These are phyloP conservation scores for Nadsonia starkeyi-henricii DNA, from an alignment of 1,139 yeast species.

Conservation along the genomic window DNA sequence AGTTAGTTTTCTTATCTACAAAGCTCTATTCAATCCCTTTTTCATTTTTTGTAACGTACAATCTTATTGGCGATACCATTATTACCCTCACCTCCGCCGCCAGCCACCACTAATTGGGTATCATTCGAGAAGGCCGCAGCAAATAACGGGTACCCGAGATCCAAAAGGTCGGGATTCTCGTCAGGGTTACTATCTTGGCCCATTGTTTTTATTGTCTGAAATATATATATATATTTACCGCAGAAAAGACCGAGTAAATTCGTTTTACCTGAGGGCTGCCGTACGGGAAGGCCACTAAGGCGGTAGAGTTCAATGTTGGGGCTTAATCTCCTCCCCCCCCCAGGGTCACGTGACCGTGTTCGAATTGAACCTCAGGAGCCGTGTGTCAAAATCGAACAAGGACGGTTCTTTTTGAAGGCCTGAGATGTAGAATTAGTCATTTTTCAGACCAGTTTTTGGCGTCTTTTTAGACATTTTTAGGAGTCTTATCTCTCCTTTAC, in stretches of 20 bases:
- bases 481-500: too few species aligned
- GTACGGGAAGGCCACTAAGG: background rate
- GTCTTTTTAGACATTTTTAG: too few species aligned
- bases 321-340: too few species aligned
- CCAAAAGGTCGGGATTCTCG: slow-evolving; percentile 14
- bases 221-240: too few species aligned
- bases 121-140: slow-evolving; percentile 60
- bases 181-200: background rate
- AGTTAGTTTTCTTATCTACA: background rate
- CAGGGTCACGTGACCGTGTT: background rate
- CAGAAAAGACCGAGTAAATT: too few species aligned
- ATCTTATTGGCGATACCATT: slow-evolving; percentile 81
- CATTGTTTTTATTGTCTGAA: background rate
- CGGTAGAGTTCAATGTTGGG: background rate
- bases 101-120: slow-evolving; percentile 55
- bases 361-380: background rate
- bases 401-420: too few species aligned
- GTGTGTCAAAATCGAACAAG: too few species aligned
- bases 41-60: slow-evolving; percentile 14
- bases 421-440: background rate
- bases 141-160: slow-evolving; percentile 69
- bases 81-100: slow-evolving; percentile 92
- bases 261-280: too few species aligned
- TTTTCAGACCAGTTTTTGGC: too few species aligned
- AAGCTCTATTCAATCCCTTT: slow-evolving; percentile 1